phyloP scores from a whole-genome alignment of 106 monocot species.

The Allium cepa region DNA sequence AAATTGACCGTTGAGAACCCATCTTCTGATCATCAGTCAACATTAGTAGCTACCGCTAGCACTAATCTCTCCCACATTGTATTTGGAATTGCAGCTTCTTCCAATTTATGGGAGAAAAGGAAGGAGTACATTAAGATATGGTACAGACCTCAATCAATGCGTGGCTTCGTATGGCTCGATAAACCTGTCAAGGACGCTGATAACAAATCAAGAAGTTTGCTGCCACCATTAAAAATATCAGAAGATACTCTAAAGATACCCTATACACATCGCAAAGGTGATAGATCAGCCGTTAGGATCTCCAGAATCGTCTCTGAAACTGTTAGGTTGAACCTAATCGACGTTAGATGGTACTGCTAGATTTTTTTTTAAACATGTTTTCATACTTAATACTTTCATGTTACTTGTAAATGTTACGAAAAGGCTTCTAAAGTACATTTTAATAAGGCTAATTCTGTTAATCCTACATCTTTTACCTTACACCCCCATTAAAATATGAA shows the following conservation, averaged over 20 bases:
- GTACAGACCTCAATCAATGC: constrained; percentile 37
- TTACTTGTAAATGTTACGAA: too few species aligned
- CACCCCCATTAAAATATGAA: too few species aligned
- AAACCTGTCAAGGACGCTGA: constrained; percentile 11
- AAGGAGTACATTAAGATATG: constrained; percentile 50
- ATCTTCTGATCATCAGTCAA: too few species aligned
- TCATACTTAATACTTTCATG: too few species aligned
- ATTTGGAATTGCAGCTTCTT: constrained; percentile 56
- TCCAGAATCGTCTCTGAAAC: constrained; percentile 93
- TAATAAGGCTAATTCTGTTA: too few species aligned
- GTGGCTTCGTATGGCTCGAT: constrained; percentile 47
- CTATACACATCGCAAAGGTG: constrained; percentile 55
- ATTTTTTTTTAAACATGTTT: too few species aligned
- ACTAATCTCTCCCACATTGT: constrained; percentile 35
- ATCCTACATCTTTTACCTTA: too few species aligned
- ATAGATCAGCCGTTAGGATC: constrained; percentile 79
- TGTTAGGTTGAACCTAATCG: constrained; percentile 27
- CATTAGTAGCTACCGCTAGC: background rate
- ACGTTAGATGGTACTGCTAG: constrained; percentile 42
- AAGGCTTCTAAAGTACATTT: too few species aligned
- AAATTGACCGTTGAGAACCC: too few species aligned
- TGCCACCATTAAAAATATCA: constrained; percentile 59
- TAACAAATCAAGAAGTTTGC: background rate
- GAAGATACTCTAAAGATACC: constrained; percentile 52
- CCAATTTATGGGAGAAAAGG: constrained; percentile 38